Evolutionary conservation across 139 green algal species (phyloP), one percentile per base, ranked within the genome.

Genomic region (Chlamydomonas asymmetrica): DNA sequence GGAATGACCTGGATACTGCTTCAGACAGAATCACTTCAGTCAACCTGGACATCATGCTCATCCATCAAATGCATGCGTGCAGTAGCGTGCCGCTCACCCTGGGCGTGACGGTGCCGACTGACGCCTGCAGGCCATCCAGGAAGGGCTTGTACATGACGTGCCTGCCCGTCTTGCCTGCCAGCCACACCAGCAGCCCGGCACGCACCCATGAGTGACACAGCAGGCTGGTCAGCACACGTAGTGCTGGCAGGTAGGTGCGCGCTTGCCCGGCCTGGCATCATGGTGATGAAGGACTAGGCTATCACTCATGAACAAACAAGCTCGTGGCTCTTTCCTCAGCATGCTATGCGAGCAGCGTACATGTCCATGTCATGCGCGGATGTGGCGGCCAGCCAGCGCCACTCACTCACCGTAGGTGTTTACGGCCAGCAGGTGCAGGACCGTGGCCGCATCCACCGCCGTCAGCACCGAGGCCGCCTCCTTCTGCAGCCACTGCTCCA

Each of bases 401-500:
- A 5, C 37, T 4, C 20, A 3, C 70, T 37, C 68, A 86, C 85
- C 85, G 39, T 78, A 86, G 0, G 76, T 90, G 73, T 86, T 61
- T 23, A 34, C 22, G 9, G 69, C 38, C 48, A 90, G 85, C 63
- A 90, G 61, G 65, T 86, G 75, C 52, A 90, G 69, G 50, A 90
- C 68, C 4, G 85, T 86, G 22, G 79, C 69, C 25, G 41, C 81
- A 49, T 85, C 81, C 54, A 90, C 61, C 27, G 71, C 60, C 27
- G 57, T 25, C 71, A 90, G 73, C 64, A 85, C 45, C 7, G 43
- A 35, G 22, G 63, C 41, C 43, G 66, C 80, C 40, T 86, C 74
- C 31, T 32, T 57, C 60, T 81, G 68, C 52, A 90, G 81, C 74
- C 78, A 90, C 22, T 56, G 52, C 79, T 90, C 81, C 38, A 90